Percentiles rank a stretch among this genome's conserved stretches.
Conservation (phyloP, 192 early-diverging fungal genomes). For the Pilaira anomala region DNA sequence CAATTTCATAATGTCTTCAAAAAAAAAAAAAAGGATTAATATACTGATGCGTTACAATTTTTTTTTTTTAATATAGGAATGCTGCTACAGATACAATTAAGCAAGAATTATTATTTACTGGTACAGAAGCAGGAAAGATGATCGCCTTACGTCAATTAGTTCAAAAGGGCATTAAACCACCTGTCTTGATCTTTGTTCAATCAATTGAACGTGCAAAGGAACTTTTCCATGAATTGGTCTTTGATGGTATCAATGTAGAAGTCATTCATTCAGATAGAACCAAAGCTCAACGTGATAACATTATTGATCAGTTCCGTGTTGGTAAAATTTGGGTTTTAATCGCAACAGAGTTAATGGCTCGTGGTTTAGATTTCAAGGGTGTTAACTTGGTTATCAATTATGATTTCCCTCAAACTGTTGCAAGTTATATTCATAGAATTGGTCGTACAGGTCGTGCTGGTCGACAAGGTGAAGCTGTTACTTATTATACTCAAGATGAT, state of each 20-base stretch:
- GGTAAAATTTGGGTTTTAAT: slow-evolving; percentile 96
- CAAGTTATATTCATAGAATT: slow-evolving; percentile 95
- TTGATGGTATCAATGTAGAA: slow-evolving; percentile 97
- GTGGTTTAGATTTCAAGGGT: slow-evolving; percentile 98
- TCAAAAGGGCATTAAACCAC: slow-evolving; percentile 74
- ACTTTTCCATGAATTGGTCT: slow-evolving; percentile 92
- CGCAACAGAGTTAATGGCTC: slow-evolving; percentile 93
- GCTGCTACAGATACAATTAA: slow-evolving; percentile 89
- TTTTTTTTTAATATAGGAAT: slow-evolving; percentile 51
- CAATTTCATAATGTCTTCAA: no score
- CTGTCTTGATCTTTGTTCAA: slow-evolving; percentile 94
- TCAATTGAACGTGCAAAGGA: slow-evolving; percentile 97
- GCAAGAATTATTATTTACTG: slow-evolving; percentile 87
- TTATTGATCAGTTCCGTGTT: slow-evolving; percentile 82
- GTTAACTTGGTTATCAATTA: slow-evolving; percentile 98
- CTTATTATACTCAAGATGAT: slow-evolving; percentile 95
- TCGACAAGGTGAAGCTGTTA: slow-evolving; percentile 81
- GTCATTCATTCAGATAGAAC: slow-evolving; percentile 97
- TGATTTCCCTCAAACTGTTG: slow-evolving; percentile 91
- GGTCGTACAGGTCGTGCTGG: slow-evolving; percentile 98
- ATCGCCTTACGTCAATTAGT: slow-evolving; percentile 89
- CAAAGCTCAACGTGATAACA: slow-evolving; percentile 85
- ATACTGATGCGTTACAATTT: not conserved
- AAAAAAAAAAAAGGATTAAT: not conserved
- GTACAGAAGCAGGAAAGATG: slow-evolving; percentile 92